Evolutionary conservation across 441 rosid species (phyloP).

Genomic region (Gossypium gossypioides): DNA sequence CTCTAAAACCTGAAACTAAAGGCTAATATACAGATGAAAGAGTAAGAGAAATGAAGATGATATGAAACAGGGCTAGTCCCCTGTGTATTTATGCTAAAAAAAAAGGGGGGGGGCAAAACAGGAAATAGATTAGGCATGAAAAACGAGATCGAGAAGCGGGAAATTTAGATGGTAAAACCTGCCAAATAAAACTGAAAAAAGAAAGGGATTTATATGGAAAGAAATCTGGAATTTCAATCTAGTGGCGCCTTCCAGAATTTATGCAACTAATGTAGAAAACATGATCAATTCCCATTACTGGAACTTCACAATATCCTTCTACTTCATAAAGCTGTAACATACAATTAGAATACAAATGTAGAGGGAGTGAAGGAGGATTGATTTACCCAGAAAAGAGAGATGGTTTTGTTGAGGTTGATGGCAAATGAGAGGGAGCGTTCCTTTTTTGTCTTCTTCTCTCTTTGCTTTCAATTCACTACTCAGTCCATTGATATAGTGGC

Average conservation of each 20-base stretch:
- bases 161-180: slow-evolving; percentile 2
- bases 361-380: background rate
- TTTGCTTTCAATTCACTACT: background rate
- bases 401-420: background rate
- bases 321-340: too few species aligned
- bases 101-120: background rate
- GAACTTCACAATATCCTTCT: background rate
- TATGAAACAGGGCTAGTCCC: background rate
- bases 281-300: background rate
- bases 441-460: background rate
- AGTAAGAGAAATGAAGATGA: background rate
- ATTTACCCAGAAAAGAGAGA: slow-evolving; percentile 2
- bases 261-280: background rate
- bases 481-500: background rate
- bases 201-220: background rate
- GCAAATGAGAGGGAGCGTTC: slow-evolving; percentile 4
- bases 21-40: background rate
- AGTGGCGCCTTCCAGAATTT: background rate
- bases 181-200: background rate
- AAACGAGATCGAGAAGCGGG: background rate
- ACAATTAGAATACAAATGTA: background rate
- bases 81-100: background rate
- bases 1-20: background rate
- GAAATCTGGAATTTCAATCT: background rate
- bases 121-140: background rate